Base-by-base conservation (phyloP, 805 yeast genomes). In the Limtongia smithiae region DNA sequence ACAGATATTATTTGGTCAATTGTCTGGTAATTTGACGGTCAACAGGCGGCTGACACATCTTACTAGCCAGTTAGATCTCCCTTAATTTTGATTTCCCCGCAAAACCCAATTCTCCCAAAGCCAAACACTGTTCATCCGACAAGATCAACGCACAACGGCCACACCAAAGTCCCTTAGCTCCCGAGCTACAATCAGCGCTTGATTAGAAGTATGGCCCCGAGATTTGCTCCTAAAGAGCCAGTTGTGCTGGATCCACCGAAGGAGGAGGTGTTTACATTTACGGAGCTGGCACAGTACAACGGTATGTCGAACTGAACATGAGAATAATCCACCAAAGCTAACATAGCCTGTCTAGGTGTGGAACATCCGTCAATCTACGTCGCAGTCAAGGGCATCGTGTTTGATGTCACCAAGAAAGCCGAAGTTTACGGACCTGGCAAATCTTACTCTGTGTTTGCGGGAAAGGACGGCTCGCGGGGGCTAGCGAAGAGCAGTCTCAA, bases 341-440 rank as follows among this genome's bases (percentile, higher is more conserved):
- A 7, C 8, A 24, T 18, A 1, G 15, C 8, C 34, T 15, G 4
- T 28, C 18, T 21, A 54, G 80, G 80, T 4, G 68, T 67, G 8
- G 62, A 69, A 44, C 54, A 63, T 15, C 68, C 72, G 6, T 67
- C 75, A 50, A 75, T 85, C 56, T 87, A 81, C 65, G 83, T 87
- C 17, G 93, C 81, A 6, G 81, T 87, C 59, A 80, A 81, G 53
- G 93, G 95, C 18, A 73, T 73, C 1, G 79, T 88, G 9, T 88
- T 85, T 64, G 96, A 87, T 61, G 96, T 88, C 8, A 76, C 85
- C 0, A 63, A 70, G 39, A 87, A 86, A 61, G 59, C 65, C 11
- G 78, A 75, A 14, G 82, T 81, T 34, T 87, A 87, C 63, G 96
- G 95, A 0, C 82, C 83, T 2, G 90, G 89, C 0, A 77, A 79